Percentiles rank a stretch among this genome's conserved stretches.
Evolutionary conservation across 139 green algal species (phyloP).

Genomic region (Chlorella sp.): DNA sequence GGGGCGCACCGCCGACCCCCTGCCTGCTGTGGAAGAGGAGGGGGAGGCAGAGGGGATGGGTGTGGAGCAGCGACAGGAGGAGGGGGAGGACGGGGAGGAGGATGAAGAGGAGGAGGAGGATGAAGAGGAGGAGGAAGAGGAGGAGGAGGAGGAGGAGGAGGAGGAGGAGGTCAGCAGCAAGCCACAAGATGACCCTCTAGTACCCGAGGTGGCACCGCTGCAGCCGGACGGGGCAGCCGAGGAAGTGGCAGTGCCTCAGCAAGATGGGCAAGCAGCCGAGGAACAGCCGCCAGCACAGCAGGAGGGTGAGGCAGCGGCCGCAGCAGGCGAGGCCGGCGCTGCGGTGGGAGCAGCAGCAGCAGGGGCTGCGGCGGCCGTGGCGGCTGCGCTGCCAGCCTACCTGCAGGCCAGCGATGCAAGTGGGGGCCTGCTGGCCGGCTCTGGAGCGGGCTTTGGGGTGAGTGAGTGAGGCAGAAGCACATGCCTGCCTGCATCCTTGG

Average conservation of each 20-base stretch:
- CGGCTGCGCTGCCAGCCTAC: neutral
- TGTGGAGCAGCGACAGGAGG: neutral
- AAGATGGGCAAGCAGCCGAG: neutral
- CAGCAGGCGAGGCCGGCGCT: neutral
- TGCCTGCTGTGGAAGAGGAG: constrained; percentile 11
- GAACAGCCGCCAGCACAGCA: neutral
- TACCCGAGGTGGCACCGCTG: neutral
- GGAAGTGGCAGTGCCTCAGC: neutral
- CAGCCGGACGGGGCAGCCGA: constrained; percentile 2
- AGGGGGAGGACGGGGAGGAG: neutral
- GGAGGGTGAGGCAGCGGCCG: neutral
- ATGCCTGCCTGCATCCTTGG: neutral
- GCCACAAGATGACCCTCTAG: too few relatives aligned
- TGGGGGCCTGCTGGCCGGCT: neutral
- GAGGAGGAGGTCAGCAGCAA: neutral
- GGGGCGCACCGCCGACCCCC: neutral
- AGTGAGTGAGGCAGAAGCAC: neutral
- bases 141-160: neutral
- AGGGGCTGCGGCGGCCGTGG: neutral
- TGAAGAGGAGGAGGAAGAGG: neutral
- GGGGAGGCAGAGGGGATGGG: neutral
- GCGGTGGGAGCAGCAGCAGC: neutral
- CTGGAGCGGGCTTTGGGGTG: neutral
- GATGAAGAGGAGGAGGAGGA: neutral
- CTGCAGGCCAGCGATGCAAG: neutral